phyloP scores from a whole-genome alignment of 2,329 filamentous ascomycete species.

The Monosporascus sp. region DNA sequence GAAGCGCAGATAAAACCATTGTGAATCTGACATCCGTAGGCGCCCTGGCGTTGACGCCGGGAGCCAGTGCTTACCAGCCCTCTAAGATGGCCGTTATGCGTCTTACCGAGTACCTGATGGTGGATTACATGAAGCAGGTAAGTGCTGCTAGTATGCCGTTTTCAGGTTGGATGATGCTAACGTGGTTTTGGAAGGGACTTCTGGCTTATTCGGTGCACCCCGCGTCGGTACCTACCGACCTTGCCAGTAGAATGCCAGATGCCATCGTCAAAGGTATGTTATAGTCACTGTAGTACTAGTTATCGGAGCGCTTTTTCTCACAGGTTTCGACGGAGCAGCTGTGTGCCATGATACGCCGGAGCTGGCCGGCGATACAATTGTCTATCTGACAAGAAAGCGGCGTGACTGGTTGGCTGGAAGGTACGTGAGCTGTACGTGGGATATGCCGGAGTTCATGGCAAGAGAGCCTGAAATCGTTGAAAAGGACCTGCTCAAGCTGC shows the following conservation, averaged over 20 bases:
- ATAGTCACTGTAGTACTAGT: no score
- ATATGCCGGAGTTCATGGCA: constrained; percentile 38
- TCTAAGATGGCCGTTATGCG: constrained; percentile 44
- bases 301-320: no score
- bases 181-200: constrained; percentile 10
- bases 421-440: constrained; percentile 41
- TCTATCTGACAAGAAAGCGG: constrained; percentile 35
- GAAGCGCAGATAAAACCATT: constrained; percentile 33
- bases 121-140: constrained; percentile 39
- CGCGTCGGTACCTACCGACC: no score
- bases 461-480: constrained; percentile 37
- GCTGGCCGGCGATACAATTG: constrained; percentile 37
- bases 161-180: constrained; percentile 26
- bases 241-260: no score
- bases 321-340: no score
- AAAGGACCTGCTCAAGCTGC: constrained; percentile 26
- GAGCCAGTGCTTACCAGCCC: constrained; percentile 39
- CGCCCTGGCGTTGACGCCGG: constrained; percentile 28
- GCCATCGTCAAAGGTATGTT: no score
- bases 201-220: constrained; percentile 15
- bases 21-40: constrained; percentile 43
- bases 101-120: constrained; percentile 42
- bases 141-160: constrained; percentile 22
- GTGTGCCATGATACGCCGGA: constrained; percentile 20
- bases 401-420: constrained; percentile 40